phyloP scores from a whole-genome alignment of 345 rosid species.

The Eucalyptus globulus region DNA sequence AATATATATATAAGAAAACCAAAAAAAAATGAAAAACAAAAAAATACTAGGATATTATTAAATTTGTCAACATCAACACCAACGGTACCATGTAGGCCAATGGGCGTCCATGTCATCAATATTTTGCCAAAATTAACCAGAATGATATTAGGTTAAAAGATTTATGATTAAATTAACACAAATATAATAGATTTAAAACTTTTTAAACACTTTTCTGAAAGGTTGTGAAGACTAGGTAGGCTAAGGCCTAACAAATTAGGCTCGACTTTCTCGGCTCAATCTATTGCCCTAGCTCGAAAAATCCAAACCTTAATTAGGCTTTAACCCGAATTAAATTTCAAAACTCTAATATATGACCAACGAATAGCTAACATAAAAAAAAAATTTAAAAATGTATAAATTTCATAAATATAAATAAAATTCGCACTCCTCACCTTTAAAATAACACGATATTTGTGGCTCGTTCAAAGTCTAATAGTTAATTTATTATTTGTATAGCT shows the following conservation, averaged over 20 bases:
- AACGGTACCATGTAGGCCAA: fast-evolving
- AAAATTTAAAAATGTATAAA: fast-evolving
- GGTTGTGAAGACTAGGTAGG: not conserved
- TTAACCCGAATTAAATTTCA: not conserved
- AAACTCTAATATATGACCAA: not conserved
- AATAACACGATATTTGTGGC: not conserved
- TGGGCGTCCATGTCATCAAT: fast-evolving
- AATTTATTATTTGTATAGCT: not conserved
- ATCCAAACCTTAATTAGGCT: too few species aligned
- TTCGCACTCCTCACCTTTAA: not conserved
- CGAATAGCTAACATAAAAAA: not conserved
- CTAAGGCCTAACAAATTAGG: not conserved
- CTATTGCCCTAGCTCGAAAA: too few species aligned
- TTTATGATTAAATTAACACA: too few species aligned
- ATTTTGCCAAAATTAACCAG: fast-evolving
- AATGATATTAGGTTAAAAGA: too few species aligned
- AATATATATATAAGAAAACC: too few species aligned
- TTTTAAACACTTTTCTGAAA: fast-evolving
- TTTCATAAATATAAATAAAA: not conserved
- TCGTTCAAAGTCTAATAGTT: not conserved
- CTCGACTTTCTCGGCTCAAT: too few species aligned
- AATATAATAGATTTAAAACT: too few species aligned
- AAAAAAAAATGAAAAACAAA: fast-evolving
- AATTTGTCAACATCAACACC: fast-evolving
- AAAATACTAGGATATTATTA: too few species aligned